Conservation (phyloP, 208 protist species). For the Trypanosoma vivax region DNA sequence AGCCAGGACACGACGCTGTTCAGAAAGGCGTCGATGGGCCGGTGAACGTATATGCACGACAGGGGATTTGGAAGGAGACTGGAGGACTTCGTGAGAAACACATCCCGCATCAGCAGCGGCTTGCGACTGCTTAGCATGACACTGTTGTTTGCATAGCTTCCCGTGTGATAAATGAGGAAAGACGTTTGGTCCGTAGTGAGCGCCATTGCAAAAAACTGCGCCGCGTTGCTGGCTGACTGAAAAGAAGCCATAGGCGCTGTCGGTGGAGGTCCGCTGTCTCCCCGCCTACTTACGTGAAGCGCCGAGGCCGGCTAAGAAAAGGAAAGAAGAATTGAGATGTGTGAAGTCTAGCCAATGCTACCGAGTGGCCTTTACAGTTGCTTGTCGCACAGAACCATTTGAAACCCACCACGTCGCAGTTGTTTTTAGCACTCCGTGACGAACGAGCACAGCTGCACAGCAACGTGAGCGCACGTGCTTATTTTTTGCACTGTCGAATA, state of each 20-base stretch:
- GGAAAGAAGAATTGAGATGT: background rate
- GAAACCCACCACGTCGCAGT: too few species aligned
- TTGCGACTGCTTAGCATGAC: conserved; percentile 74
- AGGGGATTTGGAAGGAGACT: conserved; percentile 73
- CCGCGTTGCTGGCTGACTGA: conserved; percentile 21
- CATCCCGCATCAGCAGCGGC: conserved; percentile 80
- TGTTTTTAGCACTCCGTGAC: too few species aligned
- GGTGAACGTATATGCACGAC: conserved; percentile 66
- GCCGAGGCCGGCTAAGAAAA: background rate
- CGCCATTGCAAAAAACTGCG: conserved; percentile 57
- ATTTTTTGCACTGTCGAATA: too few species aligned
- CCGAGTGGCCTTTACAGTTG: too few species aligned
- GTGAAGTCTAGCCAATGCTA: too few species aligned
- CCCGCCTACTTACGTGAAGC: too few species aligned
- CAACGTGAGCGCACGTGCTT: too few species aligned
- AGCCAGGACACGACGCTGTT: conserved; percentile 53
- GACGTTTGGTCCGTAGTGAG: conserved; percentile 60
- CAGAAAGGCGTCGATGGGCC: conserved; percentile 37
- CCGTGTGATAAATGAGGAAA: conserved; percentile 76
- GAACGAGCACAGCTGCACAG: too few species aligned
- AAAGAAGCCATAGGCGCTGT: conserved; percentile 11
- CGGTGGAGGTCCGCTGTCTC: too few species aligned
- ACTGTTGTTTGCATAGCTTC: conserved; percentile 73
- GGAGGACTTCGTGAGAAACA: conserved; percentile 65
- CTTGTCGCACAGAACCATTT: too few species aligned